A percentile compares a stretch with the other conserved stretches of the same genome.
These are phyloP conservation scores for Penicillium mononematosum DNA, from an alignment of 495 filamentous ascomycete genomes.

Conservation along the genomic window DNA sequence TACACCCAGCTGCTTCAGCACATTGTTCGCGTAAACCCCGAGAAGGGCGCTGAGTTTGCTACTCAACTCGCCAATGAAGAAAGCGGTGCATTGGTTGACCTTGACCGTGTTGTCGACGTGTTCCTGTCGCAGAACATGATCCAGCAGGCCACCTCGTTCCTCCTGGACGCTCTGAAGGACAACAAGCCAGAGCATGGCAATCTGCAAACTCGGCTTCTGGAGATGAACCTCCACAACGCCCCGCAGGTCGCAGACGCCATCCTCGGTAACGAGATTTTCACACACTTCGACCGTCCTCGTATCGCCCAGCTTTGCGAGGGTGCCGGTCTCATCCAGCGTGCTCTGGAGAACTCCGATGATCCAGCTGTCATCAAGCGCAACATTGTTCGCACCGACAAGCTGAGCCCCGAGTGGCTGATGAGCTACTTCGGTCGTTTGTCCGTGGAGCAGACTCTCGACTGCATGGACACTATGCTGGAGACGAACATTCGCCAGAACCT, in stretches of 20 bases:
- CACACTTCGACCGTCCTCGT: slow-evolving; percentile 84
- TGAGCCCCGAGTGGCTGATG: slow-evolving; percentile 86
- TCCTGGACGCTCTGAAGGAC: slow-evolving; percentile 88
- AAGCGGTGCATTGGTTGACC: slow-evolving; percentile 79
- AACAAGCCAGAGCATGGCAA: slow-evolving; percentile 93
- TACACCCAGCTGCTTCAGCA: slow-evolving; percentile 87
- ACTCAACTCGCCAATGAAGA: slow-evolving; percentile 82
- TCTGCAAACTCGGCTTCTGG: slow-evolving; percentile 88
- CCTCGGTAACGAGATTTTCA: slow-evolving; percentile 95
- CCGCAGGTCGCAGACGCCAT: slow-evolving; percentile 98
- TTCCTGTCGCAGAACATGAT: slow-evolving; percentile 98
- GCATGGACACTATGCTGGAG: slow-evolving; percentile 92
- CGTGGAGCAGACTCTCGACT: slow-evolving; percentile 90
- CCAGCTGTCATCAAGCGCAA: slow-evolving; percentile 87
- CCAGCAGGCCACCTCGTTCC: slow-evolving; percentile 94
- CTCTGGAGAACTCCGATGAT: slow-evolving; percentile 92
- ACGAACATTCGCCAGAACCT: slow-evolving; percentile 96
- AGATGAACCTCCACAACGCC: slow-evolving; percentile 97
- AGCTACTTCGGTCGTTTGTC: slow-evolving; percentile 91
- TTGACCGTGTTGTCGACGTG: slow-evolving; percentile 94
- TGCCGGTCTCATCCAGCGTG: slow-evolving; percentile 80
- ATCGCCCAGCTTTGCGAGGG: slow-evolving; percentile 91
- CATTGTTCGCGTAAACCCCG: slow-evolving; percentile 87
- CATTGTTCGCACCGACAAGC: slow-evolving; percentile 74
- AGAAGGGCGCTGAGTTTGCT: slow-evolving; percentile 94